Conservation (phyloP, 805 yeast genomes). For the Barnettozyma siamensis region DNA sequence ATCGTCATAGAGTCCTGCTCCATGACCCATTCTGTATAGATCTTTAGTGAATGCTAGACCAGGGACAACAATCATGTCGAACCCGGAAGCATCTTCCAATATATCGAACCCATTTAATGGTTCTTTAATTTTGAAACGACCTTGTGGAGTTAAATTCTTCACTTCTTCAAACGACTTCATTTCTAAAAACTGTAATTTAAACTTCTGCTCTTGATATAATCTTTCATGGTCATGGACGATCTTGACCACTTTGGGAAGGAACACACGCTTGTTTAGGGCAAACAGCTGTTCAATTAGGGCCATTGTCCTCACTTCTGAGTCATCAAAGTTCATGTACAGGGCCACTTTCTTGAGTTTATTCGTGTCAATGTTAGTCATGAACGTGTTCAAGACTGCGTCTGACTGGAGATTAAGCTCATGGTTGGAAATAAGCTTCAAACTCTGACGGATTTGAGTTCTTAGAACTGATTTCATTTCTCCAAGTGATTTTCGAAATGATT, state of each 20-base stretch:
- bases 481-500: too few species aligned
- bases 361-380: constrained; percentile 28
- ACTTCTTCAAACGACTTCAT: constrained; percentile 41
- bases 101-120: constrained; percentile 39
- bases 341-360: constrained; percentile 46
- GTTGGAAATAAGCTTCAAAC: constrained; percentile 7
- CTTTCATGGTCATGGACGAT: constrained; percentile 22
- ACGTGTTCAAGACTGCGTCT: constrained; percentile 10
- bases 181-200: constrained; percentile 52
- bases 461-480: too few species aligned
- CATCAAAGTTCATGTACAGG: constrained; percentile 72
- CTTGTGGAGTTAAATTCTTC: constrained; percentile 50
- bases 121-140: constrained; percentile 62
- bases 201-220: constrained; percentile 24
- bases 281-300: constrained; percentile 49
- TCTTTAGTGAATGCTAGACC: constrained; percentile 70
- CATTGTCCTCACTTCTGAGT: constrained; percentile 60
- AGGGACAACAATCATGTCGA: constrained; percentile 77
- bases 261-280: constrained; percentile 43
- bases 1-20: constrained; percentile 90
- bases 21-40: constrained; percentile 70
- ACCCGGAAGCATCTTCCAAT: constrained; percentile 29
- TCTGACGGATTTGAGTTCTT: neutral
- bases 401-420: constrained; percentile 25
- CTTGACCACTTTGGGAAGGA: constrained; percentile 46